Base-by-base conservation (phyloP, 2,329 filamentous ascomycete species). In the Salinomyces thailandicus region DNA sequence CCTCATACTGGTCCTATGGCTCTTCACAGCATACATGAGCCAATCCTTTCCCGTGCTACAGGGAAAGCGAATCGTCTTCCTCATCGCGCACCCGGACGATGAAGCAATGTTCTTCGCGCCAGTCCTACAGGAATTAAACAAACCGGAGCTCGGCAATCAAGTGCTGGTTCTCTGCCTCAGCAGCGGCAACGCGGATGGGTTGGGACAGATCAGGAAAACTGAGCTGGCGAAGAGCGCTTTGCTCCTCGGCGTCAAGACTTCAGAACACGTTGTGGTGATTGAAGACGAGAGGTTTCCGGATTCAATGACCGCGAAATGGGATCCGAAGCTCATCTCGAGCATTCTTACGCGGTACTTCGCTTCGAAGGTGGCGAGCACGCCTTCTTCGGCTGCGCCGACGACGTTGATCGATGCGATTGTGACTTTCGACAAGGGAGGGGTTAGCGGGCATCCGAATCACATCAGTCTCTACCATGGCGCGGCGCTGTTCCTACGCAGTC, bases 31-130 rank as follows among this genome's bases (percentile, higher is more conserved):
- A 19, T 62, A 63, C 41, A 55, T 68, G 41, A 62, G 54, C 44
- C 36, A 37, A 19, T 59, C 70, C 19, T 74, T 84, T 49, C 82
- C 85, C 3, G 72, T 66, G 30, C 67, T 95, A 45, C 70, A 69
- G 50, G 81, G 85, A 66, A 93, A 93, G 71, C 78, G 84, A 54
- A 85, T 98, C 55, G 82, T 84, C 58, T 73, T 98, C 36, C 70
- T 98, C 37, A 96, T 98, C 54, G 91, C 91, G 15, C 91, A 98
- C 64, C 91, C 91, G 0, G 91, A 98, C 62, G 91, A 98, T 55
- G 91, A 98, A 67, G 91, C 89, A 60, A 98, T 98, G 91, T 98
- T 98, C 71, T 98, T 98, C 63, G 78, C 86, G 45, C 91, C 91
- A 0, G 83, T 85, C 1, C 70, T 96, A 11, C 71, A 93, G 50